Evolutionary conservation across 2,329 filamentous ascomycete species (phyloP).

Genomic region (Tothia fuscella): DNA sequence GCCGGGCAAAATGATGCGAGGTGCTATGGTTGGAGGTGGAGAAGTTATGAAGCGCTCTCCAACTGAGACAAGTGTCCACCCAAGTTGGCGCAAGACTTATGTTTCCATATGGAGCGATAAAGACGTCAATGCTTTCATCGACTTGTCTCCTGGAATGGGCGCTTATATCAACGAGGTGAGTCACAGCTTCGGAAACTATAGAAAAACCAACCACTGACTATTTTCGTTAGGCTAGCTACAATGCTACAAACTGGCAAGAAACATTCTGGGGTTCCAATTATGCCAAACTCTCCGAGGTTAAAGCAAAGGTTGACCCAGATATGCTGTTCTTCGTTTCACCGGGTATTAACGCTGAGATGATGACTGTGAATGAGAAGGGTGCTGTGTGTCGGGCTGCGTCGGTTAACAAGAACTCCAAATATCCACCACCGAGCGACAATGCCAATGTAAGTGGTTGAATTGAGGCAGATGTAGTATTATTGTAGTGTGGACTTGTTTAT

Average conservation of each 20-base stretch:
- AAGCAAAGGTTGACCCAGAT: conserved; percentile 39
- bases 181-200: too few species aligned
- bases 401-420: background rate
- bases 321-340: conserved; percentile 47
- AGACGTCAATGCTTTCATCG: background rate
- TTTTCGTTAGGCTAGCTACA: conserved; percentile 24
- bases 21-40: conserved; percentile 5
- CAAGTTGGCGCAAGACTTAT: conserved; percentile 6
- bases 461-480: too few species aligned
- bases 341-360: conserved; percentile 7
- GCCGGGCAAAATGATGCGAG: conserved; percentile 3
- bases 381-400: background rate
- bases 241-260: conserved; percentile 28
- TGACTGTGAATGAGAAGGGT: conserved; percentile 4
- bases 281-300: conserved; percentile 35
- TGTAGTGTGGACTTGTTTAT: too few species aligned
- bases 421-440: background rate
- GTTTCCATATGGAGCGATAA: background rate
- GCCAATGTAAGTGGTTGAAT: background rate
- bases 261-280: conserved; percentile 47
- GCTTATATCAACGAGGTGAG: conserved; percentile 7
- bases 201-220: conserved; percentile 27
- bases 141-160: conserved; percentile 3
- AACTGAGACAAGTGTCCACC: conserved; percentile 7
- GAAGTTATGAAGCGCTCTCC: background rate